Base-by-base conservation (phyloP, 1,284 basidiomycete genomes). In the Xerocomus nothofagi region DNA sequence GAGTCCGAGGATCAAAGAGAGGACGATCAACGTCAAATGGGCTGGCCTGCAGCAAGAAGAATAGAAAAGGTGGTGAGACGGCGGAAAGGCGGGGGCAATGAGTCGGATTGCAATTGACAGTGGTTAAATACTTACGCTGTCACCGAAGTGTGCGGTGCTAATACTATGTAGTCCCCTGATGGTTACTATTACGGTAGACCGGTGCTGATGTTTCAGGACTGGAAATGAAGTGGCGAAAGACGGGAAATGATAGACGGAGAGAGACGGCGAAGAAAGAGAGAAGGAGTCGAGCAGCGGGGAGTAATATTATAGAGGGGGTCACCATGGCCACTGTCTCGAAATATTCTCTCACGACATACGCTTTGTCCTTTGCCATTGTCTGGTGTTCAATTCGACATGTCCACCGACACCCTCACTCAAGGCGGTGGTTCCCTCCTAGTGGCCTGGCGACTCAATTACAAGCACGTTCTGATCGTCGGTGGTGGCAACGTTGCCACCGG, bases 401-500 rank as follows among this genome's bases (percentile, higher is more conserved):
- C 51, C 38, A 12, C 34, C 34, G n/a, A 32, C 29, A 17, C 49
- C 4, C 18, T 36, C 23, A 42, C n/a, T 11, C 42, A 64, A 15
- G 71, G 72, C 24, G 82, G 86, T 27, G 84, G 82, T 6, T 91
- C 92, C 7, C 79, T 98, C 42, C 75, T 92, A 38, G 72, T 93
- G 52, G 94, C 96, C 24, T 93, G 91, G 83, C 86, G 93, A 68
- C 83, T 96, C 67, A 88, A 86, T 57, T 73, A 78, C 57, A 91
- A 86, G 64, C 75, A 75, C 39, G 91, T 95, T 18, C 83, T 97
- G 59, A 80, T 95, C 60, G 80, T 96, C 55, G 91, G 96, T 47
- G 92, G 92, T n/a, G 93, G 92, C 38, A 83, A 88, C 55, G 86
- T 96, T 39, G 92, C 88, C 31, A 88, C 84, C 2, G 82, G 88